Base-by-base conservation (phyloP, 225 moss, liverwort and hornwort genomes). In the Antitrichia curtipendula region DNA sequence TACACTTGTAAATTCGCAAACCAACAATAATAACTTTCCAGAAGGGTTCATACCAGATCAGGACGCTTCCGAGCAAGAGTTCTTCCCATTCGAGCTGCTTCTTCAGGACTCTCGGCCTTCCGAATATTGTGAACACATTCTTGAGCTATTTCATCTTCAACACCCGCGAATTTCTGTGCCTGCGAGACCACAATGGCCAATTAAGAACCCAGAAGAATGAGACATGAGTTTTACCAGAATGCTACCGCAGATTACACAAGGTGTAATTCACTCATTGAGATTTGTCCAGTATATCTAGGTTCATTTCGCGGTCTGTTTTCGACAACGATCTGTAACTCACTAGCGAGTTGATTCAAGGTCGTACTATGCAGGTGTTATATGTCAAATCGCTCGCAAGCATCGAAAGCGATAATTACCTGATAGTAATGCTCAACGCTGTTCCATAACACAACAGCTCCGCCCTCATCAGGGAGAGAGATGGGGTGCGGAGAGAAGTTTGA, bases 401-500 rank as follows among this genome's bases (percentile, higher is more conserved):
- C 16, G 56, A 74, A 68, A 77, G 72, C 38, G 43, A 76, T 57
- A 41, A n/a, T 72, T 60, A 95, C 97, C 95, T 97, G 97, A 88
- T 96, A 97, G 84, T 96, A 96, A 87, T 98, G 98, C 87, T 98
- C 98, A 64, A 96, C 96, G 75, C 92, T 95, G 80, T 84, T 94
- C 98, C 98, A 98, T 52, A 85, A 87, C 73, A 90, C 86, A 64
- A 88, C 64, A 65, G 90, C 92, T 80, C 95, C 95, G 64, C 76
- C 84, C 53, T 92, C 86, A 88, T 96, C 93, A 56, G 94, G 89
- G 82, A 98, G 87, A 52, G 92, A 90, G 84, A 98, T 92, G 75
- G 96, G 93, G 82, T 98, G 96, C 18, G 96, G 95, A 70, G 98
- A 96, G 84, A 97, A 98, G 92, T 98, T 98, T 86, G 96, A 96